Evolutionary conservation across 495 filamentous ascomycete genomes (phyloP), one percentile per base, ranked within the genome.

Genomic region (Talaromyces adpressus): DNA sequence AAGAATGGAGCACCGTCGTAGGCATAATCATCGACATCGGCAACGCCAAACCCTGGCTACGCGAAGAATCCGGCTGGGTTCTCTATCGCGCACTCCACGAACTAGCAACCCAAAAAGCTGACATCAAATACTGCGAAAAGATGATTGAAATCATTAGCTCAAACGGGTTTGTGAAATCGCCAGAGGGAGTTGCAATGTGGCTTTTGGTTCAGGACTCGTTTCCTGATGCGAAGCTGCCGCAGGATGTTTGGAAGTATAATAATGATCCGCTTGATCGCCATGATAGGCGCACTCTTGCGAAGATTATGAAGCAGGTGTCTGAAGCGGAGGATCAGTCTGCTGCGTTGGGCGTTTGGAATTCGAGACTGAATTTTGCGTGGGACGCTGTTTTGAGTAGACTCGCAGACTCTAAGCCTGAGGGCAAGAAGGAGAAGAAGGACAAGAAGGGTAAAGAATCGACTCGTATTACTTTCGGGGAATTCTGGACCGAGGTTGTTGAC

Each of bases 111-210:
- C 69, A 74, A 41, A 64, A 77, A n/a, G 67, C 74, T 18, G 72
- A 76, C 23, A 57, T 58, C 30, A 73, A 78, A 49, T 83, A 82
- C 34, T 82, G 85, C 16, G 81, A 88, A 64, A 73, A 75, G 23
- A 84, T 89, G 0, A 76, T 97, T 62, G 76, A 87, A 58, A 81
- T 76, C 14, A 66, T 96, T 8, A 75, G 77, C 23, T 80, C 86
- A 39, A 79, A 82, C 51, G 87, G 89, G 0, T 72, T 94, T 49
- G 84, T 83, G 20, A 85, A 87, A 67, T 92, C 90, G 4, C 87
- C 91, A 0, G 93, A 98, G 70, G 93, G 93, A 18, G 83, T 97
- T 51, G 91, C 91, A 3, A 84, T 97, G 62, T 98, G 93, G 93
- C 77, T 97, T 58, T 81, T 79, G 8, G 82, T 88, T 11, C 76